phyloP scores from a whole-genome alignment of 805 yeast species.

The Metschnikowia lochheadii region DNA sequence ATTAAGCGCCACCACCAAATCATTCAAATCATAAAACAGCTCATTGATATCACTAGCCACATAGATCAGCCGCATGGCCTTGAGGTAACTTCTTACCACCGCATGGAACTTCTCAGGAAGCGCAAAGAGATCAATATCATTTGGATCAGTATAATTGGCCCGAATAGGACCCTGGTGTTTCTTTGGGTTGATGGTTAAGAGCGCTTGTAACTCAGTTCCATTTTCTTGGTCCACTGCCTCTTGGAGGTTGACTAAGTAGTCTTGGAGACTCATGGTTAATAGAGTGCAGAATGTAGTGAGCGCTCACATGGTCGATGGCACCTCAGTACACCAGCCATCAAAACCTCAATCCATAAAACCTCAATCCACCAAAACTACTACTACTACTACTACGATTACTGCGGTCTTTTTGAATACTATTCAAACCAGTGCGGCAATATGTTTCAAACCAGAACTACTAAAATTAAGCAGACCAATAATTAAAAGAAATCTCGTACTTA shows the following conservation, averaged over 20 bases:
- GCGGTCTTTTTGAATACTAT: too few relatives aligned
- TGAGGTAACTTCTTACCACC: conserved; percentile 25
- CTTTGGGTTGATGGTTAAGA: conserved; percentile 36
- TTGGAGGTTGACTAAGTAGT: conserved; percentile 22
- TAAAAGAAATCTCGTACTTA: too few relatives aligned
- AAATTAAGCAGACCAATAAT: too few relatives aligned
- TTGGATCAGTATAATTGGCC: conserved; percentile 33
- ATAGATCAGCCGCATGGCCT: conserved; percentile 33
- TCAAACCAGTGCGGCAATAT: too few relatives aligned
- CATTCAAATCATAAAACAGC: conserved; percentile 34
- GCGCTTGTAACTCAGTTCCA: conserved; percentile 17
- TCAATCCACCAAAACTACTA: too few relatives aligned
- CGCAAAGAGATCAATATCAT: conserved; percentile 38
- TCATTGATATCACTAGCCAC: conserved; percentile 29
- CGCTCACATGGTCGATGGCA: too few relatives aligned
- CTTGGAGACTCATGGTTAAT: conserved; percentile 13
- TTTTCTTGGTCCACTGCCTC: conserved; percentile 20
- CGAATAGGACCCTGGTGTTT: conserved; percentile 26
- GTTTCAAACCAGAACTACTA: too few relatives aligned
- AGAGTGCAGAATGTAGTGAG: not conserved
- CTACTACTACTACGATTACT: too few relatives aligned
- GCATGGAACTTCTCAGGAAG: conserved; percentile 35
- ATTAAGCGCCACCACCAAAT: conserved; percentile 43
- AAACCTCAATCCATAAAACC: too few relatives aligned
- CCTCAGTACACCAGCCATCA: too few relatives aligned